These are phyloP conservation scores for Uncinocarpus reesii DNA, from an alignment of 2,329 filamentous ascomycete genomes.

Conservation along the genomic window DNA sequence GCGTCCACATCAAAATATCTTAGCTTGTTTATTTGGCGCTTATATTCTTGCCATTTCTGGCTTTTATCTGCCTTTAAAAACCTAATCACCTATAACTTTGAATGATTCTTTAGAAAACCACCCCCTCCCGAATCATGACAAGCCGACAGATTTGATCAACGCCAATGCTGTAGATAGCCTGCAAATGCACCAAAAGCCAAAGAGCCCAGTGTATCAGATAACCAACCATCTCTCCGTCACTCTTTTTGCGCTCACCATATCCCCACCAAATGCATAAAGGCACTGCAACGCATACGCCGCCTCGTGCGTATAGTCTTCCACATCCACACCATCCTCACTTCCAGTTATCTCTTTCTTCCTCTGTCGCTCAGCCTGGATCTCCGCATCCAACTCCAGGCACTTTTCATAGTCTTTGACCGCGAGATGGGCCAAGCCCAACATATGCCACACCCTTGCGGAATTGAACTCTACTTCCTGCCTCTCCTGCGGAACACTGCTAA, in stretches of 20 bases:
- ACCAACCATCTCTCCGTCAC: slow-evolving; percentile 53
- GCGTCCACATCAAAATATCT: too few species aligned
- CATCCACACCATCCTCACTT: slow-evolving; percentile 23
- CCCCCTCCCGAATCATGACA: too few species aligned
- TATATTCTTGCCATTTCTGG: too few species aligned
- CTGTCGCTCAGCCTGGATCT: slow-evolving; percentile 31
- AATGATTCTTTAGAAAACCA: too few species aligned
- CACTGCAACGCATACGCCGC: slow-evolving; percentile 65
- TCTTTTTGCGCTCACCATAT: slow-evolving; percentile 48
- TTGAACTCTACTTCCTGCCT: slow-evolving; percentile 75
- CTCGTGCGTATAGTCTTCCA: slow-evolving; percentile 52
- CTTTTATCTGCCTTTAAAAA: too few species aligned
- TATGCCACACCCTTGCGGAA: slow-evolving; percentile 63
- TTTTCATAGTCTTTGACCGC: slow-evolving; percentile 62
- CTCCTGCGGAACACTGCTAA: slow-evolving; percentile 36
- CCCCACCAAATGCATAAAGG: slow-evolving; percentile 55
- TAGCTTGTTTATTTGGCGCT: too few species aligned
- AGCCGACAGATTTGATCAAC: too few species aligned
- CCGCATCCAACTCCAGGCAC: slow-evolving; percentile 43
- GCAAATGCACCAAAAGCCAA: background rate
- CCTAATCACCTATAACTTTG: too few species aligned
- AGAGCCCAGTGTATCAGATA: slow-evolving; percentile 28
- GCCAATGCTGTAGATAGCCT: too few species aligned
- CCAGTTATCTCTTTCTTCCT: slow-evolving; percentile 23
- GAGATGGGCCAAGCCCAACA: slow-evolving; percentile 60